Conservation (phyloP, 1,139 yeast genomes). For the Pichia norvegensis region DNA sequence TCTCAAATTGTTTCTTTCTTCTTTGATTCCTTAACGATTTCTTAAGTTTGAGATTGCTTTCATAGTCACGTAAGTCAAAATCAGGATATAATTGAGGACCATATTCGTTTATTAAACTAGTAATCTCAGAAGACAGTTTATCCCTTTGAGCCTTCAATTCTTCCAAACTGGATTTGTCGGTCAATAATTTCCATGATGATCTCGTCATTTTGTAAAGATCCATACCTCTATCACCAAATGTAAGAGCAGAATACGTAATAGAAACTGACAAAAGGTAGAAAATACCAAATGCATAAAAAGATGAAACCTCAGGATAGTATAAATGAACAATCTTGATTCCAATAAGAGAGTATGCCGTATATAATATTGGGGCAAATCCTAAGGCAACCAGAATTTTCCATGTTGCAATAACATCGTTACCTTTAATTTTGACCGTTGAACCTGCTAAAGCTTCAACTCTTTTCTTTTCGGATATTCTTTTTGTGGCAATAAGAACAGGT, state of each 20-base stretch:
- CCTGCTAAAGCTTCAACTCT: slow-evolving; percentile 77
- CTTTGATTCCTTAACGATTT: slow-evolving; percentile 39
- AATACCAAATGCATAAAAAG: slow-evolving; percentile 35
- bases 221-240: slow-evolving; percentile 89
- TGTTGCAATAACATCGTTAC: slow-evolving; percentile 88
- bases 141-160: slow-evolving; percentile 49
- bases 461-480: slow-evolving; percentile 60
- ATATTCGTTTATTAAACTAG: slow-evolving; percentile 58
- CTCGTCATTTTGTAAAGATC: slow-evolving; percentile 77
- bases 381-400: slow-evolving; percentile 90
- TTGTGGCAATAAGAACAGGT: slow-evolving; percentile 80
- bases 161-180: slow-evolving; percentile 47
- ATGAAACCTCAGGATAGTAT: slow-evolving; percentile 29
- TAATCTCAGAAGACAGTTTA: slow-evolving; percentile 50
- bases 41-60: slow-evolving; percentile 37
- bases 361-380: slow-evolving; percentile 82
- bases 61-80: slow-evolving; percentile 50
- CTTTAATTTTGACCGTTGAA: slow-evolving; percentile 83
- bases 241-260: slow-evolving; percentile 79
- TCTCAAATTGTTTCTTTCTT: slow-evolving; percentile 26
- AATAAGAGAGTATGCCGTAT: slow-evolving; percentile 67
- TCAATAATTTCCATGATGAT: slow-evolving; percentile 71
- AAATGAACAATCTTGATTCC: slow-evolving; percentile 41
- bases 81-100: slow-evolving; percentile 81
- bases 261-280: slow-evolving; percentile 53